These are phyloP conservation scores for Globisporangium heterothallicum DNA, from an alignment of 352 stramenopile genomes.

Conservation along the genomic window DNA sequence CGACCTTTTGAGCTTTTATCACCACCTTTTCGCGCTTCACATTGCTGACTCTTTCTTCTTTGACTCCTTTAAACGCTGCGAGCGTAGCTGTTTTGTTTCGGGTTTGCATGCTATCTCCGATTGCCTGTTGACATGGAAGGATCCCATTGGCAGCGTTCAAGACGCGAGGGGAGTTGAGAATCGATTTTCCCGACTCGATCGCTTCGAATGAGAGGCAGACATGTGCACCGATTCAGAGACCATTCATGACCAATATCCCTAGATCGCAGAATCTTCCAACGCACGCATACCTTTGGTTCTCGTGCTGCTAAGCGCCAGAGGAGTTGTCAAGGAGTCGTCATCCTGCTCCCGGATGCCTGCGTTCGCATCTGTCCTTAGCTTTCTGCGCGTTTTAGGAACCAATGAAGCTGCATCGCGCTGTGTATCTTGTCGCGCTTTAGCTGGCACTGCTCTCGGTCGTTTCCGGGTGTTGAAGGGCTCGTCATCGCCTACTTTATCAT, in stretches of 20 bases:
- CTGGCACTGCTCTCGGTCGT: not conserved
- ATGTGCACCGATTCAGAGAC: not conserved
- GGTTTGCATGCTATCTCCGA: not conserved
- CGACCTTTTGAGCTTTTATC: not conserved
- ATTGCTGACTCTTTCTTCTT: not conserved
- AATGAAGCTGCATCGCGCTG: not conserved
- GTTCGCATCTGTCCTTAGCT: not conserved
- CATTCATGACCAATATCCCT: no score
- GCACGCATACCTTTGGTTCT: not conserved
- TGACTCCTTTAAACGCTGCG: no score
- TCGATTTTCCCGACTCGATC: no score
- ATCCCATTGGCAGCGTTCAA: not conserved
- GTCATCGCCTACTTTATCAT: no score
- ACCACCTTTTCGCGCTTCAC: not conserved
- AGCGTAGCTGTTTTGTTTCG: not conserved
- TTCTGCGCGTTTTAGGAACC: not conserved
- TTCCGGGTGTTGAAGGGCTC: no score
- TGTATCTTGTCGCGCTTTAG: not conserved
- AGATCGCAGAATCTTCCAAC: no score
- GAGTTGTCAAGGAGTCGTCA: not conserved
- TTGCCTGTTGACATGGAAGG: not conserved
- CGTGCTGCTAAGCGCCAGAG: not conserved
- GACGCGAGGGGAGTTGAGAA: not conserved
- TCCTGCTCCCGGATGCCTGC: not conserved
- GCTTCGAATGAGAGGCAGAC: not conserved